These are phyloP conservation scores for Colletotrichum viniferum DNA, from an alignment of 2,329 filamentous ascomycete species.

Conservation along the genomic window DNA sequence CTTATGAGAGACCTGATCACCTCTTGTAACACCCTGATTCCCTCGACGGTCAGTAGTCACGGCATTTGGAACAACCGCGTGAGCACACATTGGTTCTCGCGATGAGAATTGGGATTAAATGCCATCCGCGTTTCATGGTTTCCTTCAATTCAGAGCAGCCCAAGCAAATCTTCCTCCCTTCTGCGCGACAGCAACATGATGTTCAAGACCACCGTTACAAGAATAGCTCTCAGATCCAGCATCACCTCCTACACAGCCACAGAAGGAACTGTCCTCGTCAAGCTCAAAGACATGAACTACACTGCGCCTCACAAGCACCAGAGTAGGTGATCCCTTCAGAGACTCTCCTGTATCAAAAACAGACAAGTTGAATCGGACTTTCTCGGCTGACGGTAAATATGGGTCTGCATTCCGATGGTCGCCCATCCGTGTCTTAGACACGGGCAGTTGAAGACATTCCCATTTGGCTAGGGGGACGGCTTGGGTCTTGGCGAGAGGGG, in stretches of 20 bases:
- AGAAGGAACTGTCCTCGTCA: background rate
- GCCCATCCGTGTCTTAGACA: background rate
- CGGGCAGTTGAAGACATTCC: background rate
- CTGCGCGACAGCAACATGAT: background rate
- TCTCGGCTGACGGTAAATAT: background rate
- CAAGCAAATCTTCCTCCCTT: background rate
- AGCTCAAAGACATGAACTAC: background rate
- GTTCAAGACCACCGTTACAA: background rate
- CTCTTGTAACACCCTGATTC: rapidly evolving
- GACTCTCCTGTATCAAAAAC: background rate
- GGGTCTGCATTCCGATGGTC: background rate
- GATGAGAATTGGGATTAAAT: background rate
- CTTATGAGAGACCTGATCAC: background rate
- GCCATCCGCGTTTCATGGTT: background rate
- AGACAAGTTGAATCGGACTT: background rate
- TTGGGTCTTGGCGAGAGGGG: background rate
- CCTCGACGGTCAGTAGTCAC: rapidly evolving
- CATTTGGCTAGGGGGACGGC: background rate
- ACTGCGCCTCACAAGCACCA: background rate
- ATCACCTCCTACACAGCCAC: background rate
- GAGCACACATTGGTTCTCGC: background rate
- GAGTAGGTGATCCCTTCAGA: background rate
- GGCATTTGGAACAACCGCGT: background rate
- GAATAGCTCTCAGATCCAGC: background rate
- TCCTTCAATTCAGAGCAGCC: background rate